Conservation (phyloP, 1,284 basidiomycete genomes). For the Tetrapyrgos nigripes region DNA sequence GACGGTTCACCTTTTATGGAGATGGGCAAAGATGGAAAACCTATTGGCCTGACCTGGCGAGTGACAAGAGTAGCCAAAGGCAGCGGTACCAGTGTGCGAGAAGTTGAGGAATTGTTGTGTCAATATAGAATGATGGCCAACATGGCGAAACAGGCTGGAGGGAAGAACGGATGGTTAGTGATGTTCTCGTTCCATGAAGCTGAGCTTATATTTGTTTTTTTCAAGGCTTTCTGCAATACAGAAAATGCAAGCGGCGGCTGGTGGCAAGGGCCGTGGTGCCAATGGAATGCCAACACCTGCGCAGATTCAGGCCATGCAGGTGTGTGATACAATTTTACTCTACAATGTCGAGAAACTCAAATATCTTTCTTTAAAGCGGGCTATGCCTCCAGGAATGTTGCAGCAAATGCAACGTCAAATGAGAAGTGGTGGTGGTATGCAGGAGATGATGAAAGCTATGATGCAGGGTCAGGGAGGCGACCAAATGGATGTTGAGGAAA, state of each 20-base stretch:
- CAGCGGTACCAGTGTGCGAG: constrained; percentile 94
- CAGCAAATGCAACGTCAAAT: constrained; percentile 87
- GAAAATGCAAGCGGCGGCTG: constrained; percentile 88
- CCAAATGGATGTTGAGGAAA: constrained; percentile 84
- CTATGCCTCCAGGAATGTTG: constrained; percentile 90
- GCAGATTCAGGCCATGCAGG: constrained; percentile 94
- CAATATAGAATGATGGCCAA: constrained; percentile 98
- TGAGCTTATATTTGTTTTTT: constrained; percentile 6
- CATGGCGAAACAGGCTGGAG: constrained; percentile 97
- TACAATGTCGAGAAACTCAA: constrained; percentile 15
- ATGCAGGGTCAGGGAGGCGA: constrained; percentile 90
- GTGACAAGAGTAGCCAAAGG: constrained; percentile 91
- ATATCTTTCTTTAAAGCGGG: constrained; percentile 54
- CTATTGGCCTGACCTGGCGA: constrained; percentile 83
- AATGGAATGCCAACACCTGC: constrained; percentile 89
- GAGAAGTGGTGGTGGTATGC: constrained; percentile 85
- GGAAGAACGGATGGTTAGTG: constrained; percentile 89
- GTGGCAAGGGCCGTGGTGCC: constrained; percentile 83
- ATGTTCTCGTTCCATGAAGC: constrained; percentile 1
- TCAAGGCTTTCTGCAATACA: constrained; percentile 84
- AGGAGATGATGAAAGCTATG: constrained; percentile 96
- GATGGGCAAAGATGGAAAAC: constrained; percentile 83
- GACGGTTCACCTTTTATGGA: constrained; percentile 92
- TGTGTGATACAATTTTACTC: constrained; percentile 35
- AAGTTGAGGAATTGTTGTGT: constrained; percentile 95